A percentile compares a stretch with the other conserved stretches of the same genome.
Conservation (phyloP, 345 rosid species). For the Bruguiera gymnorhiza region DNA sequence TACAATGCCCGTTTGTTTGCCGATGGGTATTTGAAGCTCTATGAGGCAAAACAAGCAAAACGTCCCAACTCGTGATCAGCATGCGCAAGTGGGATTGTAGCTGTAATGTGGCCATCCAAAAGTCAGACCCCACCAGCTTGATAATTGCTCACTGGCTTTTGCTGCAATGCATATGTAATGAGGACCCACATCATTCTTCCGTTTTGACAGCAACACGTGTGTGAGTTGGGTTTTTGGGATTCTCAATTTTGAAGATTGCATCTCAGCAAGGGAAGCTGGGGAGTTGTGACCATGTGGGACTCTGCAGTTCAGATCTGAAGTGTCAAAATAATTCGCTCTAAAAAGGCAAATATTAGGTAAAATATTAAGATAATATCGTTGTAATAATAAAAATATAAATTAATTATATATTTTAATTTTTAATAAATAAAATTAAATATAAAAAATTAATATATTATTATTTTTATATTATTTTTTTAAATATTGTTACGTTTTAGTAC, state of each 20-base stretch:
- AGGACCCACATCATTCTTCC: slow-evolving; percentile 10
- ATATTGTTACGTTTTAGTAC: background rate
- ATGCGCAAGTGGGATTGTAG: slow-evolving; percentile 35
- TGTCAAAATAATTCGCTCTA: background rate
- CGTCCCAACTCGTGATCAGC: slow-evolving; percentile 17
- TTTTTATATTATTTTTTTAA: no score
- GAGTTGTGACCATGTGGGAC: slow-evolving; percentile 35
- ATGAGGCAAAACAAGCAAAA: background rate
- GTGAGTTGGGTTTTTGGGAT: no score
- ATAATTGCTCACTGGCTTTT: slow-evolving; percentile 3
- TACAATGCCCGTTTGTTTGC: background rate
- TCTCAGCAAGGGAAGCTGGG: slow-evolving; percentile 10
- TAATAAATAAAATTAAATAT: no score
- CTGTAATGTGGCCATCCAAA: slow-evolving; percentile 23
- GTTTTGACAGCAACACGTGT: slow-evolving; percentile 39
- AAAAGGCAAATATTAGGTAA: background rate
- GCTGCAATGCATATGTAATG: background rate
- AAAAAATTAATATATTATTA: no score
- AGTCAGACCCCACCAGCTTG: slow-evolving; percentile 22
- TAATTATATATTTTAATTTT: no score
- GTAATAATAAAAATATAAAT: no score
- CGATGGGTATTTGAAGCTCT: background rate
- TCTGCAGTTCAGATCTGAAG: background rate
- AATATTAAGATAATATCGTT: no score
- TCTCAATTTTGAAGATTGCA: slow-evolving; percentile 6